Base-by-base conservation (phyloP, 352 stramenopile genomes). In the Phytophthora pseudosyringae region DNA sequence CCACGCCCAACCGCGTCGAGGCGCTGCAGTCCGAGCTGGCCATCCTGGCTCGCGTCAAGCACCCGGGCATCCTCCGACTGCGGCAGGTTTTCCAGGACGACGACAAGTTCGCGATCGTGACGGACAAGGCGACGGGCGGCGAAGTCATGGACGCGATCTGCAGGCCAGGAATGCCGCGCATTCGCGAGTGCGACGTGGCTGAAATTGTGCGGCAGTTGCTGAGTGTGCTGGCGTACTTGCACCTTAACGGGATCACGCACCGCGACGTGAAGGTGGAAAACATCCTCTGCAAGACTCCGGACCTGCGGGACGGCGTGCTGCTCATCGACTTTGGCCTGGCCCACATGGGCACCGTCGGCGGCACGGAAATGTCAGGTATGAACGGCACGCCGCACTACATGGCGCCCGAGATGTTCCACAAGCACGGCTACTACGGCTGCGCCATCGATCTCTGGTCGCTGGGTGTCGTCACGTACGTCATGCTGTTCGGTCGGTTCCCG, bases 251-350 rank as follows among this genome's bases (percentile, higher is more conserved):
- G 21, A 88, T 95, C 51, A 93, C 86, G 2, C 87, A 95, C 59
- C 85, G 87, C 40, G 87, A 95, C 59, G 58, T 95, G 43, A 95
- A 95, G 62, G 67, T 90, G 35, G 87, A 95, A 60, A 95, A 95
- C 65, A 73, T 95, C n/a, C 48, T 95, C 53, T 84, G 83, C 64
- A 86, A 84, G 59, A 78, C 71, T 0, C 21, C 53, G 2, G 52
- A 83, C 46, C 33, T 88, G 6, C 62, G 59, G 13, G 71, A 80
- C 28, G 81, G 85, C 39, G 73, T 91, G 28, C 40, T 91, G 62
- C 73, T 95, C 12, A 89, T 95, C 31, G 87, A 95, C 57, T 95
- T 95, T 77, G 87, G 87, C 2, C 71, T 95, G 35, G 84, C 87
- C 16, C 80, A 95, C 57, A 66, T 76, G 33, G 73, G 73, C 16